Evolutionary conservation across 345 rosid genomes (phyloP), one percentile per base, ranked within the genome.

Genomic region (Moricandia arvensis): DNA sequence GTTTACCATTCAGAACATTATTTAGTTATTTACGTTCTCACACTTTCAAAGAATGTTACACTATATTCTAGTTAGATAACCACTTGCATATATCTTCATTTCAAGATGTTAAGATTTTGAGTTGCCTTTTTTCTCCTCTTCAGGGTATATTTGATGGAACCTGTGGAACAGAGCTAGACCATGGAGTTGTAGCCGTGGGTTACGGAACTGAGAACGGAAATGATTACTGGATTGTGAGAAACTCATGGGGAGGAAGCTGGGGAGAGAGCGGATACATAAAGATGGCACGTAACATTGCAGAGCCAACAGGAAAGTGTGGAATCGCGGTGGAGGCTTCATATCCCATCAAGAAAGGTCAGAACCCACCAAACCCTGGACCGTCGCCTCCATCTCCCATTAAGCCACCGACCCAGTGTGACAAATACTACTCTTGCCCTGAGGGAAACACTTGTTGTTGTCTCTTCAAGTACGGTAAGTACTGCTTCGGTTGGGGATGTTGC

Each of bases 401-500:
- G 69, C 97, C 99, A 38, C 97, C 97, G 7, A 65, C 83, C 0
- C 83, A 79, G 0, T 94, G 98, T 43, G 97, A 95, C 75, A 85
- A 59, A 47, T 89, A 83, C 68, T 89, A 79, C 55, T 24, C 79
- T 45, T 95, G 97, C 71, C 90, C 97, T 1, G 85, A 83, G 73
- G 85, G 92, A 79, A 87, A 68, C 70, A 95, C 97, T 70, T 95
- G 99, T 80, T 95, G 97, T 85, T 95, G 99, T 38, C 43, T 86
- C 4, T 91, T 58, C 7, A 83, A 89, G 80, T 90, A 80, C 31
- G 86, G 68, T 29, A 84, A 80, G 69, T 81, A 78, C 69, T 92
- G 99, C 82, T 90, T 90, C 55, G 82, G 80, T 31, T 95, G 99
- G 97, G 99, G 97, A 70, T 92, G 99, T 86, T 90, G 99, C 83